A percentile compares a stretch with the other conserved stretches of the same genome.
phyloP scores from a whole-genome alignment of 768 basidiomycete genomes.

The Candolleomyces eurysporus region DNA sequence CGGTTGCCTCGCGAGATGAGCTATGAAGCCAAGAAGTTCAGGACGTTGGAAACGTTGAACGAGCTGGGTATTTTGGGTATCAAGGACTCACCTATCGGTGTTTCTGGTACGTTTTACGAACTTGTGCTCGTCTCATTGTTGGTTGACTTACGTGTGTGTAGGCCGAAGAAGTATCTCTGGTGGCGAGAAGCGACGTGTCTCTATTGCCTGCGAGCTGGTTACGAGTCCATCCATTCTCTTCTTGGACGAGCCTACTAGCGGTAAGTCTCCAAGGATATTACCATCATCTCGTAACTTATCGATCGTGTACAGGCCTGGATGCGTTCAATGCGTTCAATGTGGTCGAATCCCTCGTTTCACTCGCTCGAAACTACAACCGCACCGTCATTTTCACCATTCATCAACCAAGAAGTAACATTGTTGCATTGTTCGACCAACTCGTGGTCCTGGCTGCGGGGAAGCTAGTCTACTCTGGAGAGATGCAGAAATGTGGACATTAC shows the following conservation, averaged over 20 bases:
- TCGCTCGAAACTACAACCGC: conserved; percentile 87
- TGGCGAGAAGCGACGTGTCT: conserved; percentile 95
- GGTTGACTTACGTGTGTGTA: conserved; percentile 20
- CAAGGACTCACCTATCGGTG: conserved; percentile 87
- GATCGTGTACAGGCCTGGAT: conserved; percentile 65
- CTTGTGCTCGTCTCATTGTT: not conserved
- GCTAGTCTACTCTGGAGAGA: conserved; percentile 81
- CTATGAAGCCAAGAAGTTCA: conserved; percentile 88
- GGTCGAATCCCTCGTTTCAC: conserved; percentile 79
- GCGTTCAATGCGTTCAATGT: conserved; percentile 96
- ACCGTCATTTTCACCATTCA: conserved; percentile 98
- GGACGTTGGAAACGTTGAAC: conserved; percentile 94
- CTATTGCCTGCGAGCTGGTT: conserved; percentile 97
- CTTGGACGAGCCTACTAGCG: conserved; percentile 96
- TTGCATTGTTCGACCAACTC: conserved; percentile 91
- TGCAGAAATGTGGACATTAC: conserved; percentile 73
- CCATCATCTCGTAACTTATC: not conserved
- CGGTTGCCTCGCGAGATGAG: conserved; percentile 94
- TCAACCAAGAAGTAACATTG: conserved; percentile 97
- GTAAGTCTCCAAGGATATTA: conserved; percentile 38
- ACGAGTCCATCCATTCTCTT: conserved; percentile 96
- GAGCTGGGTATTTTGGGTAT: conserved; percentile 93
- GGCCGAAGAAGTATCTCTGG: conserved; percentile 92
- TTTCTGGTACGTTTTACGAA: conserved; percentile 57
- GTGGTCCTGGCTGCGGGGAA: conserved; percentile 83